Base-by-base conservation (phyloP, 2,329 filamentous ascomycete genomes). In the Graphilbum sp. region DNA sequence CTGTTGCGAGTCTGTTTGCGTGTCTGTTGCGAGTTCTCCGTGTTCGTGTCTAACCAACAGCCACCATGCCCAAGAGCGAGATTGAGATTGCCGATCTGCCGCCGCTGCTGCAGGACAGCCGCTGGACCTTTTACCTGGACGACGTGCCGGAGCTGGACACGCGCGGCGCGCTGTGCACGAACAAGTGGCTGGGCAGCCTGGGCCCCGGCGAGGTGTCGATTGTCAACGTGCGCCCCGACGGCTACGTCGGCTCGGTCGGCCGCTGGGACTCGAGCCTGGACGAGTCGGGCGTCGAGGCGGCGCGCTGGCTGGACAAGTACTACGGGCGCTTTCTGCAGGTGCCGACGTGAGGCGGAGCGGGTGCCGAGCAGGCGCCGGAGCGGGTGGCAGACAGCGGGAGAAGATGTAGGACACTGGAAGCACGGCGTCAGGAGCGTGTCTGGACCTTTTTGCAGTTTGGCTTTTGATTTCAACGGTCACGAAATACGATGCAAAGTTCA, bases 101-200 rank as follows among this genome's bases (percentile, higher is more conserved):
- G 0, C 52, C 60, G 0, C 52, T 76, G 18, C 53, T 84, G 31
- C 69, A 77, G 47, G 64, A 72, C 40, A 79, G 75, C 52, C 64
- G 68, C 24, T 85, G 78, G 76, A 79, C 76, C 0, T 66, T 85
- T 42, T 85, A 85, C 51, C 60, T 82, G 0, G 79, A 85, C 49
- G 66, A 82, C 51, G 55, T 74, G 13, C 62, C 66, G 20, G 66
- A 69, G 46, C 68, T 63, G 40, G 66, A 73, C 39, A 69, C 64
- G 3, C 61, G 63, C 19, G 62, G 63, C 30, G 50, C 58, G 29
- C 54, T 63, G 24, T 79, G 73, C 53, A 79, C 72, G 10, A 67
- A 75, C 48, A 83, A 80, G 53, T 85, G 78, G 78, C 60, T 81
- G 7, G 75, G 73, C 31, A 65, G 61, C 34, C 57, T 82, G 3